Evolutionary conservation across 1,139 yeast genomes (phyloP).

Genomic region (Suhomyces terraborum): DNA sequence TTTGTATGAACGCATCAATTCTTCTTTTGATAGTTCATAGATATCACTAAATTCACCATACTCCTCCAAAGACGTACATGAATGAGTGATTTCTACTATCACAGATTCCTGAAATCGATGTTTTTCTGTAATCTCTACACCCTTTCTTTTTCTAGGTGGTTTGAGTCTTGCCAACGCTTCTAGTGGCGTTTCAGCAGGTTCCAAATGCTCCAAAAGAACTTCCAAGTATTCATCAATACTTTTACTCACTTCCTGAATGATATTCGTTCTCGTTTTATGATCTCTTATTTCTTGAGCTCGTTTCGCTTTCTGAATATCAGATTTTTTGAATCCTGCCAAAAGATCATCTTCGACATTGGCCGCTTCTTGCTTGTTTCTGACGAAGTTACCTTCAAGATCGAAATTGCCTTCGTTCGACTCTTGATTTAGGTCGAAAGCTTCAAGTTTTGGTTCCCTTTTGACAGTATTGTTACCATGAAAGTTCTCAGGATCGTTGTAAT

Average conservation of each 20-base stretch:
- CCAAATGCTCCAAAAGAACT: conserved; percentile 44
- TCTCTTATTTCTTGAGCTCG: conserved; percentile 39
- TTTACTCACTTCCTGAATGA: conserved; percentile 15
- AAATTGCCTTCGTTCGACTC: conserved; percentile 64
- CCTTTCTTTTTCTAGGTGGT: conserved; percentile 27
- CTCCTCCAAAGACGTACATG: conserved; percentile 46
- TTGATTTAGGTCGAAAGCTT: conserved; percentile 60
- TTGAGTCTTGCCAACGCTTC: conserved; percentile 58
- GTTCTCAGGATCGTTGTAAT: conserved; percentile 13
- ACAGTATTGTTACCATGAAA: conserved; percentile 4
- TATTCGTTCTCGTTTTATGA: conserved; percentile 9
- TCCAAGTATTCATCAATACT: conserved; percentile 30
- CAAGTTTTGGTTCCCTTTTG: conserved; percentile 29
- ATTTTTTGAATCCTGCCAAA: conserved; percentile 43
- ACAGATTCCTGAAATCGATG: conserved; percentile 22
- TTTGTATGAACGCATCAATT: conserved; percentile 54
- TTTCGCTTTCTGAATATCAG: conserved; percentile 52
- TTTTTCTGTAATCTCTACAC: conserved; percentile 8
- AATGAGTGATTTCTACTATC: conserved; percentile 50
- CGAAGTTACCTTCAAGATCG: conserved; percentile 63
- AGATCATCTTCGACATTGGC: conserved; percentile 45
- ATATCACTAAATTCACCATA: conserved; percentile 43
- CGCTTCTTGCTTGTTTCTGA: conserved; percentile 41
- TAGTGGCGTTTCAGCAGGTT: conserved; percentile 65
- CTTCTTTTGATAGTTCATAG: conserved; percentile 62